Percentiles rank a stretch among this genome's conserved stretches.
These are phyloP conservation scores for Annulohypoxylon maeteangense DNA, from an alignment of 495 filamentous ascomycete genomes.

Conservation along the genomic window DNA sequence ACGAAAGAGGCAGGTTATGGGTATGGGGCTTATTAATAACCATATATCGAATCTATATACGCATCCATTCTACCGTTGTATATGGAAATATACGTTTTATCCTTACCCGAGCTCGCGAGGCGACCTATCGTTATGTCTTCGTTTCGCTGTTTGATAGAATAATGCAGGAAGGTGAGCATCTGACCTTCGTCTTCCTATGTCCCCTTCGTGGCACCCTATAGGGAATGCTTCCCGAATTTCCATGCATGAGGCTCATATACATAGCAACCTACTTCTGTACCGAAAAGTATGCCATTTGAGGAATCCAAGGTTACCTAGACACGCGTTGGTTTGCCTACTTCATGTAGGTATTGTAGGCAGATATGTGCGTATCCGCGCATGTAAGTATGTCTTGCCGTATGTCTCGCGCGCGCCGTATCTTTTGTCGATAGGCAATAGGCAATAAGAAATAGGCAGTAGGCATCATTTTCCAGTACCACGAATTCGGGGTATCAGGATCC, in stretches of 20 bases:
- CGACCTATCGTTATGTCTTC: conserved; percentile 3
- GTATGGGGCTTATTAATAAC: not conserved
- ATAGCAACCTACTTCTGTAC: not conserved
- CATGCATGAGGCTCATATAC: conserved; percentile 38
- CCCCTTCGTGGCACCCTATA: conserved; percentile 9
- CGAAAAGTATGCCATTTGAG: conserved; percentile 29
- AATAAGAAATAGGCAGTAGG: not conserved
- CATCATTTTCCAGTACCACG: conserved; percentile 16
- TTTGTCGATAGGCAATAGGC: not conserved
- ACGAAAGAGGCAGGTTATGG: conserved; percentile 2
- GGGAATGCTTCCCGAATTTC: conserved; percentile 44
- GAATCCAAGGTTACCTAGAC: conserved; percentile 13
- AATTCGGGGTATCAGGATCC: conserved; percentile 23
- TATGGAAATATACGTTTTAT: conserved; percentile 4
- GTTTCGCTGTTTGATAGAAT: too few relatives aligned
- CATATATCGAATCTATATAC: conserved; percentile 3
- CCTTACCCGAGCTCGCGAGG: conserved; percentile 15
- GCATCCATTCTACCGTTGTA: conserved; percentile 8
- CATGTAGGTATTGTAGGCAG: not conserved
- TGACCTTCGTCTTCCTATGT: not conserved
- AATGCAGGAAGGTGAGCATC: too few relatives aligned
- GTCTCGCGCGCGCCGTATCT: conserved; percentile 26
- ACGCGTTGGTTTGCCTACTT: not conserved
- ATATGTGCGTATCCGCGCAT: not conserved
- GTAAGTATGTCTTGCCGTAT: conserved; percentile 31